phyloP scores from a whole-genome alignment of 768 basidiomycete genomes.

The Rhodotorula kratochvilovae region DNA sequence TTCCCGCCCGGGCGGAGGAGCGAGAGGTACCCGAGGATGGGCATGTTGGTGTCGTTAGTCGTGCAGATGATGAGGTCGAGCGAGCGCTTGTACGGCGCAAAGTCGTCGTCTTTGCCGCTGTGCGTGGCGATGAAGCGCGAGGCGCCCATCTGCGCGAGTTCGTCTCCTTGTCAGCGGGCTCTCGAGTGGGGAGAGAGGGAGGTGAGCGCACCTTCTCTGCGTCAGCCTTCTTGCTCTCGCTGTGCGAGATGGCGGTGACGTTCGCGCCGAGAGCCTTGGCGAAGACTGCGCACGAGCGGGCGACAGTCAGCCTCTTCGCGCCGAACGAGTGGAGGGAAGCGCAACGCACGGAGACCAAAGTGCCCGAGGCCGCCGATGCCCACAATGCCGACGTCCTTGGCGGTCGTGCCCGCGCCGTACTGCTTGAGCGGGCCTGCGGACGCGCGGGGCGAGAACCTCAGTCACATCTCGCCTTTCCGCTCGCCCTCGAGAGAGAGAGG shows the following conservation, averaged over 20 bases:
- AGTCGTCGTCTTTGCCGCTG: conserved; percentile 44
- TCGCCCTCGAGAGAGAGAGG: too few relatives aligned
- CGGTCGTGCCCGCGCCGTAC: conserved; percentile 54
- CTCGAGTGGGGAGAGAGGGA: not conserved
- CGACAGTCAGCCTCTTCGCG: too few relatives aligned
- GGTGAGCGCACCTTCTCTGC: conserved; percentile 48
- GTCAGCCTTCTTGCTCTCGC: conserved; percentile 56
- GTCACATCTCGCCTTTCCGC: too few relatives aligned
- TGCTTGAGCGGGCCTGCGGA: conserved; percentile 58
- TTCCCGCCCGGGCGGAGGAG: conserved; percentile 57
- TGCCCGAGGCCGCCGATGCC: conserved; percentile 56
- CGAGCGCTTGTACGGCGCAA: conserved; percentile 44
- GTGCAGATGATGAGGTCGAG: conserved; percentile 51
- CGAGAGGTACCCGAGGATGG: conserved; percentile 57
- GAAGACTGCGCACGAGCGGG: conserved; percentile 41
- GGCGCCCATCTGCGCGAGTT: conserved; percentile 52
- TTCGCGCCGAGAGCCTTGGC: conserved; percentile 59
- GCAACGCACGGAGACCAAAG: conserved; percentile 44
- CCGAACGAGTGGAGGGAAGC: too few relatives aligned
- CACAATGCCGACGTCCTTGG: conserved; percentile 64
- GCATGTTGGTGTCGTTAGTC: conserved; percentile 48
- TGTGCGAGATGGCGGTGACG: conserved; percentile 60
- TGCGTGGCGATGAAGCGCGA: conserved; percentile 56
- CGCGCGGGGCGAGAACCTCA: not conserved
- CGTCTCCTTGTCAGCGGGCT: too few relatives aligned